These are phyloP conservation scores for Beta macrorhiza DNA, from an alignment of 179 eudicot genomes.

Conservation along the genomic window DNA sequence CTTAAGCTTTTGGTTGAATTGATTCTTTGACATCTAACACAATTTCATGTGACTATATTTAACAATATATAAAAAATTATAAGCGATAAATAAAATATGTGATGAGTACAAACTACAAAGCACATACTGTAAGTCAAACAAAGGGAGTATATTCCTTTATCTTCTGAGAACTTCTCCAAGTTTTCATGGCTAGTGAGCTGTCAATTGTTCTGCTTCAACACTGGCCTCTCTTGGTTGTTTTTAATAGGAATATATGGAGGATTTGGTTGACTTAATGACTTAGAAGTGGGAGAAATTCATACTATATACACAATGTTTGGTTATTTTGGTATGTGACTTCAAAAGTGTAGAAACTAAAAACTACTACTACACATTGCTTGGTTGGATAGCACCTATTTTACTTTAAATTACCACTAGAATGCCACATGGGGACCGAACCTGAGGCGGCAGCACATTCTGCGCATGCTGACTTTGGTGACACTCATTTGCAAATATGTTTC, in stretches of 20 bases:
- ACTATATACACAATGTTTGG: background rate
- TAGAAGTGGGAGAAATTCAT: background rate
- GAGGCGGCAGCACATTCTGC: conserved; percentile 27
- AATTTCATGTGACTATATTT: too few relatives aligned
- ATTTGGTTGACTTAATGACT: conserved; percentile 16
- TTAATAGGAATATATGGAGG: background rate
- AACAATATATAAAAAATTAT: too few relatives aligned
- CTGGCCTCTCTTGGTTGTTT: background rate
- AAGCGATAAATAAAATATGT: too few relatives aligned
- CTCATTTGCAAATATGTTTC: background rate
- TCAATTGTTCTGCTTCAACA: background rate
- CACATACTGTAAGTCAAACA: too few relatives aligned
- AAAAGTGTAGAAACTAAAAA: background rate
- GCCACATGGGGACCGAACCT: conserved; percentile 26
- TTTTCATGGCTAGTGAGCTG: background rate
- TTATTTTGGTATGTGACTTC: background rate
- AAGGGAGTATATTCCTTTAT: background rate
- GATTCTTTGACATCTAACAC: too few relatives aligned
- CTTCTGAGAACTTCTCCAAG: background rate
- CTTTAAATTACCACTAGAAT: conserved; percentile 19
- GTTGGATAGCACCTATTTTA: conserved; percentile 32
- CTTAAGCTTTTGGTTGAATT: too few relatives aligned
- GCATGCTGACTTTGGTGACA: conserved; percentile 13
- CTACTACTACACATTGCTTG: conserved; percentile 20
- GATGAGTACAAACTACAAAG: too few relatives aligned